Conservation (phyloP, 768 basidiomycete genomes). For the Boletus tylopilopsis region DNA sequence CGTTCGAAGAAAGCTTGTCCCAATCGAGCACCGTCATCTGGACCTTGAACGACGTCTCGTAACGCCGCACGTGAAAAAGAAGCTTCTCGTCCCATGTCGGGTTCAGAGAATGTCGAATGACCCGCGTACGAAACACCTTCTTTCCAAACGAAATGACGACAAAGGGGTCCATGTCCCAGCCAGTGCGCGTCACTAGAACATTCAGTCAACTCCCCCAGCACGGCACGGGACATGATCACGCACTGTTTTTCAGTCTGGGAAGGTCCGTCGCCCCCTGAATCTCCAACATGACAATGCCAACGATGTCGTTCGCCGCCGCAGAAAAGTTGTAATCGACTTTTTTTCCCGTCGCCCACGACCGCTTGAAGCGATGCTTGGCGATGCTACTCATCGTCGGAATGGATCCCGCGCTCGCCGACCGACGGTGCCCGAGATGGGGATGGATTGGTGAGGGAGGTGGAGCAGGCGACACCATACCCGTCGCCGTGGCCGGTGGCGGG, state of each 20-base stretch:
- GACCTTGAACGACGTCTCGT: conserved; percentile 75
- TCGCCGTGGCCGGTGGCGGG: conserved; percentile 7
- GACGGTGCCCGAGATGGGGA: conserved; percentile 26
- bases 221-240: conserved; percentile 28
- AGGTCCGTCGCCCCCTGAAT: conserved; percentile 80
- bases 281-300: conserved; percentile 95
- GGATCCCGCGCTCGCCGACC: conserved; percentile 30
- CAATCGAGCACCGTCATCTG: conserved; percentile 89
- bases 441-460: conserved; percentile 23
- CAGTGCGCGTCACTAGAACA: conserved; percentile 69
- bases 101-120: conserved; percentile 79
- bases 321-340: conserved; percentile 55
- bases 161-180: conserved; percentile 98
- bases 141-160: conserved; percentile 95
- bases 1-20: conserved; percentile 91
- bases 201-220: neutral
- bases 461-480: conserved; percentile 9
- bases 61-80: conserved; percentile 88
- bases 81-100: conserved; percentile 95
- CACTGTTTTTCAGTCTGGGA: conserved; percentile 83
- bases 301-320: conserved; percentile 68
- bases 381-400: conserved; percentile 19
- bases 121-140: conserved; percentile 92
- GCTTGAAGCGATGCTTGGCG: conserved; percentile 37
- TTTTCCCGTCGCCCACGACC: conserved; percentile 37